Evolutionary conservation across 306 rosid genomes (phyloP), one percentile per base, ranked within the genome.

Genomic region (Inga laurina): DNA sequence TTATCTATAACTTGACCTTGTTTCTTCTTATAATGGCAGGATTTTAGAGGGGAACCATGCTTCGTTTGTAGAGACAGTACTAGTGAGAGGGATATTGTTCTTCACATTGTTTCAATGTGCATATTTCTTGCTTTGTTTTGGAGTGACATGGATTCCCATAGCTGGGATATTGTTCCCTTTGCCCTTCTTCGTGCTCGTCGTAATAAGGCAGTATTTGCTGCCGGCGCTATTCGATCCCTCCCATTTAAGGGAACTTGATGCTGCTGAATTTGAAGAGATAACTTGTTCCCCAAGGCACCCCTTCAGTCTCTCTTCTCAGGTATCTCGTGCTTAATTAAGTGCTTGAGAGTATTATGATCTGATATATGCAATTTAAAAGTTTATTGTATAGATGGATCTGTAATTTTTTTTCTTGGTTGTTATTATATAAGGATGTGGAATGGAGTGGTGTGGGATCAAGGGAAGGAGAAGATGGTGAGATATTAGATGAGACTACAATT

Each of bases 141-240:
- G 75, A n/a, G 75, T 71, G 35, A 43, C 75, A 6, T 89, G 92
- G 94, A 89, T 91, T 78, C 95, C 95, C 3, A 81, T 91, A 32
- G 95, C 95, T 12, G 95, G 95, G 57, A 87, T 90, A 46, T 66
- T 91, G 83, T 91, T 91, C 81, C 95, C 95, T 32, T 78, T 90
- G 81, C 93, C 88, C 3, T 91, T 89, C 86, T 88, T 91, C 81
- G 68, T 91, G 32, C 90, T 91, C 71, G 78, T 90, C 67, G 48
- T 82, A 37, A 66, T 91, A 78, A 86, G 95, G 78, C 88, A 88
- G 71, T 77, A 80, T 48, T 10, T 90, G 77, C 95, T 91, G 30
- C 93, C 93, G 75, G 88, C 87, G 84, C 67, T 90, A 48, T 84
- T 91, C 69, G 77, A 72, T 6, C 79, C 85, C 8, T 72, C 12